phyloP scores from a whole-genome alignment of 2,329 filamentous ascomycete species.

The Dryadomyces sulphureus region DNA sequence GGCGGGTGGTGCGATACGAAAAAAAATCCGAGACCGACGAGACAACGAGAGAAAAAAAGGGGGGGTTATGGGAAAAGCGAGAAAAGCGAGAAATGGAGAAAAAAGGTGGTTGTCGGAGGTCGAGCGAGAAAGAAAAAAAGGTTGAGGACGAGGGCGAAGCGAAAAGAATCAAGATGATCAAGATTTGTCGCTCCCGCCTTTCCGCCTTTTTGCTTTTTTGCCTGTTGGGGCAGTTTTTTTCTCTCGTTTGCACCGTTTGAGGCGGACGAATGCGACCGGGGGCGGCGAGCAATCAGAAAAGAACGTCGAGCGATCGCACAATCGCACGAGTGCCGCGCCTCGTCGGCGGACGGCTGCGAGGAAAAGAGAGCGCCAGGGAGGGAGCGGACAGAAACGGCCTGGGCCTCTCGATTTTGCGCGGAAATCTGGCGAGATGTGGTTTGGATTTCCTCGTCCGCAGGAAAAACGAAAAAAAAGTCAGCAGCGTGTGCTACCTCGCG shows the following conservation, averaged over 20 bases:
- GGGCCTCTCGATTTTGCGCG: not conserved
- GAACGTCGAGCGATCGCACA: conserved; percentile 2
- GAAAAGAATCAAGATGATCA: not conserved
- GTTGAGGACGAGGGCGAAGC: not conserved
- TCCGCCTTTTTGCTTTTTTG: too few species aligned
- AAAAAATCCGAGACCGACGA: conserved; percentile 12
- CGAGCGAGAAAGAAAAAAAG: too few species aligned
- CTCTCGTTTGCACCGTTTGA: too few species aligned
- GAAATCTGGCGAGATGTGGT: not conserved
- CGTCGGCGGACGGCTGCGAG: conserved; percentile 6
- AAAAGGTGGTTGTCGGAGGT: not conserved
- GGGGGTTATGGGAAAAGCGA: too few species aligned
- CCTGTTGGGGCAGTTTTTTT: too few species aligned
- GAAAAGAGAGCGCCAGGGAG: conserved; percentile 4
- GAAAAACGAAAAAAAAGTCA: not conserved
- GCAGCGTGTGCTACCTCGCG: not conserved
- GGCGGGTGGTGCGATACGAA: not conserved
- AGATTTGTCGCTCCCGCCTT: too few species aligned
- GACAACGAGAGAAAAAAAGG: conserved; percentile 4
- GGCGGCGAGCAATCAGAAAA: not conserved
- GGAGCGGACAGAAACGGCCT: not conserved
- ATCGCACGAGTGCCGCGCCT: conserved; percentile 5
- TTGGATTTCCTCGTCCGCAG: not conserved
- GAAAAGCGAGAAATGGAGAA: not conserved
- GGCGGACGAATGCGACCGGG: not conserved